Base-by-base conservation (phyloP, 352 stramenopile species). In the Phytopythium litorale region DNA sequence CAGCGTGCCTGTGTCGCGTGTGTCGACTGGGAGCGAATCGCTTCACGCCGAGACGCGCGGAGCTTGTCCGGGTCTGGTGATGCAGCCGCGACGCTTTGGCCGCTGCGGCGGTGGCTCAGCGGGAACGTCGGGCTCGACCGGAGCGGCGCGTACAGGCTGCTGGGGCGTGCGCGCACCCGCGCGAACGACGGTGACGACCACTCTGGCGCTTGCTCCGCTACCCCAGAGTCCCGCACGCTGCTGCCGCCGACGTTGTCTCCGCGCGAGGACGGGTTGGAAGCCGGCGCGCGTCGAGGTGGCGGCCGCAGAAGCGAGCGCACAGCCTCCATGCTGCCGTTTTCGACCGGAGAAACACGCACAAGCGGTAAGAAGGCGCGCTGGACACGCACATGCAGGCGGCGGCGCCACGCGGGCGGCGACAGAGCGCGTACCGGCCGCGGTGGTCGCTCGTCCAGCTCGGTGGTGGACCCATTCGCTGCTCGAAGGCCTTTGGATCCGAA, bases 141-240 rank as follows among this genome's bases (percentile, higher is more conserved):
- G 18, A 86, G 37, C 19, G 63, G 59, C 19, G 63, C 43, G 21
- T 76, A 70, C 49, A 88, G 53, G 45, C 83, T 85, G 55, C 77
- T 88, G 2, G 78, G 78, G 0, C 79, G 73, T 0, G 70, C 67
- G 7, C 76, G 68, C 16, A 67, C 61, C 9, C 74, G 79, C 15
- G 78, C 70, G 52, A 63, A 75, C 25, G 68, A 71, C 4, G 73
- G 73, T 4, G 79, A 76, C 12, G 81, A 66, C 71, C 73, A 81
- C 53, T 64, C 65, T 13, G 56, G 52, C 18, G 58, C 58, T 23
- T 64, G 48, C 35, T 49, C 35, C 6, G 21, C 4, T 56, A 9
- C 6, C 7, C 3, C 50, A 42, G 28, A 1, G 18, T 32, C 12
- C 28, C 30, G 30, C 7, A 32, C 19, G 50, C 50, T 56, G 50